Evolutionary conservation across 2,329 filamentous ascomycete genomes (phyloP), one percentile per base, ranked within the genome.

Genomic region (Calonectria pseudoturangicola): DNA sequence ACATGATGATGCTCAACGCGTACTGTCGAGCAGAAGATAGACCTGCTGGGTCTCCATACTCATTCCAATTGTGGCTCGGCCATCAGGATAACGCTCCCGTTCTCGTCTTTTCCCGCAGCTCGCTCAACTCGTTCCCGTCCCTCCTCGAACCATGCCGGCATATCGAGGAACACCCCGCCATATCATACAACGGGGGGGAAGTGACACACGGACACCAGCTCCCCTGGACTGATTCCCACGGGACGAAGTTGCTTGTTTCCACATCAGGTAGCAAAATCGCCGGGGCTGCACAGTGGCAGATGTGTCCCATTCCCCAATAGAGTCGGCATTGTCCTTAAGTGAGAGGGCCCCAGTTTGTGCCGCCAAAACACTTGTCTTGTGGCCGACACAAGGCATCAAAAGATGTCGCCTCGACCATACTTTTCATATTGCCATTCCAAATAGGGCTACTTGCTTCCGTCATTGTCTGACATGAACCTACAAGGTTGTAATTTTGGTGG

Each of bases 41-140:
- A 39, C 54, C 36, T 39, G n/a, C 12, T n/a, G 15, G 18, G 54
- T 58, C 54, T 58, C 54, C 36, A 64, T 64, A 47, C 5, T 12
- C 30, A 25, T 25, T 47, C 60, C 60, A 30, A 64, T 64, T 47
- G 12, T 21, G 41, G 60, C 21, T 8, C 39, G 5, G n/a, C 33
- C 13, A 33, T n/a, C n/a, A n/a, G 33, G 30, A 58, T 25, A 71
- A 69, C 74, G 70, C 75, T 74, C 75, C 71, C 73, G 70, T 50
- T 70, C 66, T 58, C 54, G 54, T 58, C 54, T 58, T 58, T 58
- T 36, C 54, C 54, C 28, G 33, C 54, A 58, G 54, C 8, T 21
- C 39, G 56, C 62, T 18, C 50, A 71, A 45, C 54, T 27, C n/a
- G 45, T 47, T 56, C 54, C 63, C 33, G 63, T 33, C 63, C 51